A percentile compares a stretch with the other conserved stretches of the same genome.
phyloP scores from a whole-genome alignment of 1,139 yeast species.

The Candida smagusa region DNA sequence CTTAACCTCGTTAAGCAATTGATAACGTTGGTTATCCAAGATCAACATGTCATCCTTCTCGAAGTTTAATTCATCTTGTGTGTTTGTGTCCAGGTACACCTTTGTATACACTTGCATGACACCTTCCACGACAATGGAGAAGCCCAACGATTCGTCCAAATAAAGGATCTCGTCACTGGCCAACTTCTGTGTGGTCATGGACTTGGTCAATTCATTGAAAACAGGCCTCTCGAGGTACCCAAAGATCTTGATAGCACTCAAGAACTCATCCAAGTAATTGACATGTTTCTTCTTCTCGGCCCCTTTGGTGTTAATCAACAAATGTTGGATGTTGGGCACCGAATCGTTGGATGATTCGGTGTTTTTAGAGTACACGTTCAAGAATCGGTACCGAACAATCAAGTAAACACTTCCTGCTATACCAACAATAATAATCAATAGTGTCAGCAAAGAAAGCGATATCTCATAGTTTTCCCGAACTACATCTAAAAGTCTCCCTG shows the following conservation, averaged over 20 bases:
- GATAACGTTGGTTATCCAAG: conserved; percentile 58
- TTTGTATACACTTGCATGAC: conserved; percentile 75
- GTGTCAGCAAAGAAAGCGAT: conserved; percentile 33
- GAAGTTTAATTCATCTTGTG: conserved; percentile 18
- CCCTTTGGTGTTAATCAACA: conserved; percentile 10
- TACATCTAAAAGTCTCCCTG: conserved; percentile 19
- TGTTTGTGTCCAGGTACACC: conserved; percentile 7
- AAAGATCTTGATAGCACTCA: conserved; percentile 87
- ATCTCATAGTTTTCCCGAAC: conserved; percentile 32
- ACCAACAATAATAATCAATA: conserved; percentile 20
- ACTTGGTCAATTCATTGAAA: conserved; percentile 87
- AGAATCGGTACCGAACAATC: conserved; percentile 38
- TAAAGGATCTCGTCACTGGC: conserved; percentile 73
- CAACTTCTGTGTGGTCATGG: conserved; percentile 85
- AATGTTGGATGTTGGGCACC: conserved; percentile 6
- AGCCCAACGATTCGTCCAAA: conserved; percentile 70
- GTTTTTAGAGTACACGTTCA: conserved; percentile 35
- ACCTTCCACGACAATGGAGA: conserved; percentile 94
- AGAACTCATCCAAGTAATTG: conserved; percentile 79
- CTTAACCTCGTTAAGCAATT: conserved; percentile 77
- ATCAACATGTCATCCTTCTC: conserved; percentile 41
- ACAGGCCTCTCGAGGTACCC: conserved; percentile 90
- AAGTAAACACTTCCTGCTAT: conserved; percentile 23
- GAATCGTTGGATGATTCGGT: conserved; percentile 12
- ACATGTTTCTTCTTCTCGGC: conserved; percentile 29